Conservation (phyloP, 2,329 filamentous ascomycete species). For the Aureobasidium melanogenum region DNA sequence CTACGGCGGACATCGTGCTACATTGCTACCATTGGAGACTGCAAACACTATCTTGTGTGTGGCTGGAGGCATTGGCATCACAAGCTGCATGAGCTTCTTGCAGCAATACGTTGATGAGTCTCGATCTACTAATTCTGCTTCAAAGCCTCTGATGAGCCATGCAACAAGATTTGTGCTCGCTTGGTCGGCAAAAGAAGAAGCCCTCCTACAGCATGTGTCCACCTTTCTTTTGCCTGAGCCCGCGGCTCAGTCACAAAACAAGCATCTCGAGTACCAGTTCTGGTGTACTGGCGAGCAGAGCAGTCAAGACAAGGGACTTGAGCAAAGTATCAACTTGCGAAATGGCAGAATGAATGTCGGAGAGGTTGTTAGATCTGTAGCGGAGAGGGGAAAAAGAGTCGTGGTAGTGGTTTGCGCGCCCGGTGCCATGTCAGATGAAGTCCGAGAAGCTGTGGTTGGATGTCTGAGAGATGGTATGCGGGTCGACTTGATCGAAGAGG, state of each 20-base stretch:
- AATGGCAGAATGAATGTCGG: neutral
- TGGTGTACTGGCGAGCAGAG: neutral
- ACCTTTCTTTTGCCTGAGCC: slow-evolving; percentile 21
- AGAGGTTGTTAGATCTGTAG: slow-evolving; percentile 20
- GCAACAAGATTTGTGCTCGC: neutral
- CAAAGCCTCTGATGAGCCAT: neutral
- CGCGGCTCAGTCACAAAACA: slow-evolving; percentile 14
- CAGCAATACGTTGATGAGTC: neutral
- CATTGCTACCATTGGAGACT: slow-evolving; percentile 16
- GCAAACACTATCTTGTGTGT: slow-evolving; percentile 33
- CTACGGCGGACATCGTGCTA: slow-evolving; percentile 23
- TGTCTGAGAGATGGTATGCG: slow-evolving; percentile 13
- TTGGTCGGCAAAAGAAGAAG: neutral
- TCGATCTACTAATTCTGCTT: neutral
- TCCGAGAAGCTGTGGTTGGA: slow-evolving; percentile 25
- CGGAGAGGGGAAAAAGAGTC: slow-evolving; percentile 23
- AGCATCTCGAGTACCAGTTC: slow-evolving; percentile 11
- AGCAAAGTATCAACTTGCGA: slow-evolving; percentile 19
- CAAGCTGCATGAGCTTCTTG: slow-evolving; percentile 20
- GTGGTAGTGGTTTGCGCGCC: slow-evolving; percentile 37
- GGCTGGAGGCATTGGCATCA: slow-evolving; percentile 43
- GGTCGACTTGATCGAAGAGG: slow-evolving; percentile 17
- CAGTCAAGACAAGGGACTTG: slow-evolving; percentile 25
- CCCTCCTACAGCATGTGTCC: slow-evolving; percentile 26
- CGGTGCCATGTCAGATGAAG: slow-evolving; percentile 33